Evolutionary conservation across 2,329 filamentous ascomycete genomes (phyloP).

Genomic region (Colletotrichum magnum): DNA sequence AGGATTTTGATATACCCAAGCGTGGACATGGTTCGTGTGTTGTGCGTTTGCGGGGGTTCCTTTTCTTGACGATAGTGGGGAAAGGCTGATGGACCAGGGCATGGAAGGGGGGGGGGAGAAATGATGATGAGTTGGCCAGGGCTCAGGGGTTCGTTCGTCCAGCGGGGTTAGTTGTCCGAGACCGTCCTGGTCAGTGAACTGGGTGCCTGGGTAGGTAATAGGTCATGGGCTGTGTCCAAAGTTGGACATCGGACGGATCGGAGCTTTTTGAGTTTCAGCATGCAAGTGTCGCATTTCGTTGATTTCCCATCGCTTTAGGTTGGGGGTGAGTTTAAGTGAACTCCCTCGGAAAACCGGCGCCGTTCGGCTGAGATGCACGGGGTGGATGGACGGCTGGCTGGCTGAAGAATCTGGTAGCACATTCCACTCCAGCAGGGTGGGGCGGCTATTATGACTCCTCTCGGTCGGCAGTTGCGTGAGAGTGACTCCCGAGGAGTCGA

Average conservation of each 20-base stretch:
- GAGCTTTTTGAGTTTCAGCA: too few species aligned
- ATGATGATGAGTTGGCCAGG: slow-evolving; percentile 10
- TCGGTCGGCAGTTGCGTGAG: background rate
- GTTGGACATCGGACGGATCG: too few species aligned
- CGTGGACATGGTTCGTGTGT: background rate
- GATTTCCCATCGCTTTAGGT: too few species aligned
- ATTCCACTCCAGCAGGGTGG: slow-evolving; percentile 26
- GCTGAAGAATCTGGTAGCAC: slow-evolving; percentile 20
- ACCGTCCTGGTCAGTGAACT: slow-evolving; percentile 2
- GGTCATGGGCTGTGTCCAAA: too few species aligned
- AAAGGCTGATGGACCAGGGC: background rate
- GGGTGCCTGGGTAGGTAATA: too few species aligned
- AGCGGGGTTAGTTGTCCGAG: slow-evolving; percentile 5
- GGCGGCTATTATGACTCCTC: slow-evolving; percentile 31
- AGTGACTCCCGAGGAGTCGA: background rate
- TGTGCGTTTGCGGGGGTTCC: background rate
- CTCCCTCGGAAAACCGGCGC: too few species aligned
- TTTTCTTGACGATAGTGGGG: background rate
- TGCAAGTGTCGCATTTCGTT: too few species aligned
- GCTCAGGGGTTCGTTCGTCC: background rate
- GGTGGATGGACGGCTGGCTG: background rate
- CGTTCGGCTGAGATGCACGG: background rate
- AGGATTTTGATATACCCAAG: background rate
- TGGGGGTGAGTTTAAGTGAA: too few species aligned
- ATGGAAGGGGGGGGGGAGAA: too few species aligned